phyloP scores from a whole-genome alignment of 257 asterid genomes.

The Nicotiana attenuata region DNA sequence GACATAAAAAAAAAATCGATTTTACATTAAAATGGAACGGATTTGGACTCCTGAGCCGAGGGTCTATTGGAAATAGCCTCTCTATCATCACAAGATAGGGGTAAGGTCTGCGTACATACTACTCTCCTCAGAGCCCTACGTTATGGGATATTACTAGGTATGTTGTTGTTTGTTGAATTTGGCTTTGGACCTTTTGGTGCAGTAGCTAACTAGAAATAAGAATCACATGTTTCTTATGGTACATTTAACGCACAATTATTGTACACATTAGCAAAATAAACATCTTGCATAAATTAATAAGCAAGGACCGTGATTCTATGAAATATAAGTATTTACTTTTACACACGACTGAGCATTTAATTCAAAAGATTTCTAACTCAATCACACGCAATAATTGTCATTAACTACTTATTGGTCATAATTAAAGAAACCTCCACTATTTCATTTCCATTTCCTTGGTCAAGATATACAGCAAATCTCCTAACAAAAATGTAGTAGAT shows the following conservation, averaged over 20 bases:
- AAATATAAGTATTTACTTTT: background rate
- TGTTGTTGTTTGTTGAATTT: too few relatives aligned
- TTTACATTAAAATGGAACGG: too few relatives aligned
- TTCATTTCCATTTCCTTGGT: background rate
- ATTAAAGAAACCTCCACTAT: background rate
- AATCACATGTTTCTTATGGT: background rate
- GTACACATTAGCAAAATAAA: background rate
- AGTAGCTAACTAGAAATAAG: too few relatives aligned
- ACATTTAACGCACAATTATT: background rate
- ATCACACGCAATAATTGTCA: background rate
- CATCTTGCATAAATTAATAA: background rate
- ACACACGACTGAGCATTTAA: background rate
- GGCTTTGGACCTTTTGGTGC: too few relatives aligned
- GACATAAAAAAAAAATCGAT: too few relatives aligned
- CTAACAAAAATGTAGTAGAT: background rate
- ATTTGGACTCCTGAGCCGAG: too few relatives aligned
- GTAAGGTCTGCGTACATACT: too few relatives aligned
- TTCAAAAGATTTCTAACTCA: background rate
- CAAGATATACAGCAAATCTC: too few relatives aligned
- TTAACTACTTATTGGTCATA: background rate
- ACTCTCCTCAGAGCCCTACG: too few relatives aligned
- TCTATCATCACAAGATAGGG: too few relatives aligned
- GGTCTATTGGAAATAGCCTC: too few relatives aligned
- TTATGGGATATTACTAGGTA: too few relatives aligned
- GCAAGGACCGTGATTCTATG: background rate